Base-by-base conservation (phyloP, 2,329 filamentous ascomycete species). In the Diaporthe humulicola region DNA sequence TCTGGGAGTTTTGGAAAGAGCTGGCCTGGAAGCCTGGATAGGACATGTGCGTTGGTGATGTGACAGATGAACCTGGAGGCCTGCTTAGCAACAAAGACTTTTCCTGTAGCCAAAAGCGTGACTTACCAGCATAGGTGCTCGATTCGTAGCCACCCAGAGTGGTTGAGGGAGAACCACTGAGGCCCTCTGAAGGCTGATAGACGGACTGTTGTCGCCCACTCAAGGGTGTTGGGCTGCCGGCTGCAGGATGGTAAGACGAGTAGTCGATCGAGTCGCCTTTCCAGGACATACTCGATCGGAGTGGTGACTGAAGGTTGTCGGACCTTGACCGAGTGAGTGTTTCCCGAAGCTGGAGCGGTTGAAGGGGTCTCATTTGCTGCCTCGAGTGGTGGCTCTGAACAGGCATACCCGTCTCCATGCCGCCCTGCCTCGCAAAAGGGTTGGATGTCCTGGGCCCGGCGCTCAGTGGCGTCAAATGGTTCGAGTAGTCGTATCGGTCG, bases 281-380 rank as follows among this genome's bases (percentile, higher is more conserved):
- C 90, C 90, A 92, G 17, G 90, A 89, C 88, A 92, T 90, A 79
- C 88, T 90, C 14, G 90, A 86, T 48, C 90, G 85, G 60, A 92
- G 82, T 3, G 90, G 89, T 19, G 90, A 92, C 75, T 91, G 89
- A 19, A 91, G 81, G 15, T 86, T 89, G 66, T 92, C 90, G 3
- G 90, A 88, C 76, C 90, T 86, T 15, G 90, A 88, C 73, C 90
- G 86, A 8, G 86, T 86, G 83, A 91, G 87, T 3, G 89, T 87
- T 70, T 92, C 90, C 54, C 90, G 85, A 38, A 91, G 85, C 70
- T 91, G 88, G 15, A 90, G 85, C n/a, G 89, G 88, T 78, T 91
- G 90, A 8, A 91, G 81, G 6, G 88, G 87, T 25, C 90, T 86
- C 17, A 88, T 85, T 52, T 84, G 83, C 73, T 88, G 86, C 75